Percentiles rank a stretch among this genome's conserved stretches.
phyloP scores from a whole-genome alignment of 345 rosid genomes.

The Hibiscus syriacus region DNA sequence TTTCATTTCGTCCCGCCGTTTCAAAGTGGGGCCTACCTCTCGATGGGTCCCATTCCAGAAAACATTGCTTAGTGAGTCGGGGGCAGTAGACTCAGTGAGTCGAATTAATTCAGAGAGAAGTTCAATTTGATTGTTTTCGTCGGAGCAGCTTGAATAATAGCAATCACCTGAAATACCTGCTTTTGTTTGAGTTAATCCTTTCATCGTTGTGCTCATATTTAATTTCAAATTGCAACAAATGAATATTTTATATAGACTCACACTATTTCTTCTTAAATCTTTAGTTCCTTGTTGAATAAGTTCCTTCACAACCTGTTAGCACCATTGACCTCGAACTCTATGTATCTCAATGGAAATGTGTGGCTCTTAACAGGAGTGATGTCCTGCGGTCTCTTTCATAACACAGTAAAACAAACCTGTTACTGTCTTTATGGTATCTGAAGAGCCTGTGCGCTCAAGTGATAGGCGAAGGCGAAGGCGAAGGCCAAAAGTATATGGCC shows the following conservation, averaged over 20 bases:
- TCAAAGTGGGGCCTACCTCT: too few species aligned
- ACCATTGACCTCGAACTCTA: background rate
- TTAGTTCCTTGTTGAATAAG: background rate
- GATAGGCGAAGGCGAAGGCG: conserved; percentile 90
- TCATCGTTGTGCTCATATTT: background rate
- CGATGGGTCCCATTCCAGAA: too few species aligned
- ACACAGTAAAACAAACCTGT: too few species aligned
- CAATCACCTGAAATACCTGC: background rate
- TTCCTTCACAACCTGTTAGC: background rate
- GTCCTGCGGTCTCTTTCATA: background rate
- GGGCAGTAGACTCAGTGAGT: too few species aligned
- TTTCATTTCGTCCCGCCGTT: too few species aligned
- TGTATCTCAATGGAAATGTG: background rate
- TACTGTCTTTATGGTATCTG: too few species aligned
- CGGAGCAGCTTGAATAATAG: too few species aligned
- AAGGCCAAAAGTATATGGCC: conserved; percentile 60
- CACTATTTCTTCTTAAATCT: too few species aligned
- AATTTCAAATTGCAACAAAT: background rate
- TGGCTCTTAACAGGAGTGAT: background rate
- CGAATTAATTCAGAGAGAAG: too few species aligned
- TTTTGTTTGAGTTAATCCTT: background rate
- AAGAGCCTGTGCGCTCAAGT: conserved; percentile 80
- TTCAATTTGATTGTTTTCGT: too few species aligned
- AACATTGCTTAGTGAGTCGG: too few species aligned
- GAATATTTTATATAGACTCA: too few species aligned